Base-by-base conservation (phyloP, 1,139 yeast species). In the Saccharomycopsis phalli region DNA sequence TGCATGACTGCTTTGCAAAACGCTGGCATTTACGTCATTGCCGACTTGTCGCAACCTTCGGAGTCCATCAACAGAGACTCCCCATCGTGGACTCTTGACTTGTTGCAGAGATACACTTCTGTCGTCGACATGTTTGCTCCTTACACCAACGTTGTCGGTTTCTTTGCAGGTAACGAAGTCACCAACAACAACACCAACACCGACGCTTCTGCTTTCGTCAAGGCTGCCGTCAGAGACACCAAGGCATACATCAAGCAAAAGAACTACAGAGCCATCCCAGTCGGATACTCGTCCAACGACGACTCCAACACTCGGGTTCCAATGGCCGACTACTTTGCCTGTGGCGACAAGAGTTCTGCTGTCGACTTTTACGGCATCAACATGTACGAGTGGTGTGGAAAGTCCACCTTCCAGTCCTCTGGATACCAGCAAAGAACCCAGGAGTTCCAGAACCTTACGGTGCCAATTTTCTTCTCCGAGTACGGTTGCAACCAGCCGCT, bases 351-450 rank as follows among this genome's bases (percentile, higher is more conserved):
- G 45, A 74, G 65, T 49, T 76, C 71, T 37, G 68, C 74, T 55
- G 81, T 82, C 46, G 88, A 80, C 60, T 83, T 86, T 71, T 82
- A 81, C 59, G 95, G 95, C 66, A 80, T 84, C 51, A 86, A 86
- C 69, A 84, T 81, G 76, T 86, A 86, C 66, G 88, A 84, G 58
- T 86, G 95, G 95, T 86, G 95, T 69, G 95, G 95, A 38, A 52
- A 62, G 30, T 76, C 91, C n/a, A 61, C 76, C 36, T 86, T 67
- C 66, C 51, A 62, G 41, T 51, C 62, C 5, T 82, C 94, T n/a
- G 95, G 95, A 48, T 86, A 82, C 63, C 59, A 68, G 45, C 68
- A 65, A 47, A 76, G 83, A 61, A 81, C 93, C 45, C 60, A 70
- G 36, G 73, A 79, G 48, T 84, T 81, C 63, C 32, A 55, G 35